Conservation (phyloP, 192 early-diverging fungal genomes). For the Rhizophlyctis rosea region DNA sequence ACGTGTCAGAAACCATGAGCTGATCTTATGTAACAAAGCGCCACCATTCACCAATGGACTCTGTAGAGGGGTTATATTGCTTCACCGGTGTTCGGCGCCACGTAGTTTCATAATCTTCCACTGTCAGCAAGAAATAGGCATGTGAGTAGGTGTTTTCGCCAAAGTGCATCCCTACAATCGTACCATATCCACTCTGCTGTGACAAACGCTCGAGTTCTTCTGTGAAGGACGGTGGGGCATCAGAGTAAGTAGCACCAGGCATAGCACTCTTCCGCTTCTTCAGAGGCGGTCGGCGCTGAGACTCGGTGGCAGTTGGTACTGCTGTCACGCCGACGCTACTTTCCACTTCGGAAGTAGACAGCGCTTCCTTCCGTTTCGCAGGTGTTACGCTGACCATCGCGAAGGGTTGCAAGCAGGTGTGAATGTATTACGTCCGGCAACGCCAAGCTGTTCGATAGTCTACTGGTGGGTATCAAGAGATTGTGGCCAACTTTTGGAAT, state of each 20-base stretch:
- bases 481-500: no score
- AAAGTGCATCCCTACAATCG: no score
- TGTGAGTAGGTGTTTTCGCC: neutral
- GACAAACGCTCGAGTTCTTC: constrained; percentile 24
- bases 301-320: neutral
- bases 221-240: constrained; percentile 18
- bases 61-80: constrained; percentile 6
- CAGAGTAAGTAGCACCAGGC: neutral
- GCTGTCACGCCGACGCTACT: neutral
- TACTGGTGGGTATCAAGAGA: no score
- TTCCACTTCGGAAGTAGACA: neutral
- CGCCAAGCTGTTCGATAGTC: no score
- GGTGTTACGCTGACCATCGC: neutral
- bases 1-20: neutral
- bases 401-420: no score
- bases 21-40: neutral
- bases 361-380: neutral
- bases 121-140: neutral
- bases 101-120: constrained; percentile 7
- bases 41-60: constrained; percentile 24
- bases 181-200: constrained; percentile 13
- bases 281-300: neutral
- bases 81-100: constrained; percentile 17
- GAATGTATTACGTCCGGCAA: no score
- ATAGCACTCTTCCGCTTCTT: constrained; percentile 23